Percentiles rank a stretch among this genome's conserved stretches.
phyloP scores from a whole-genome alignment of 192 early-diverging fungal species.

The Entomortierella chlamydospora region DNA sequence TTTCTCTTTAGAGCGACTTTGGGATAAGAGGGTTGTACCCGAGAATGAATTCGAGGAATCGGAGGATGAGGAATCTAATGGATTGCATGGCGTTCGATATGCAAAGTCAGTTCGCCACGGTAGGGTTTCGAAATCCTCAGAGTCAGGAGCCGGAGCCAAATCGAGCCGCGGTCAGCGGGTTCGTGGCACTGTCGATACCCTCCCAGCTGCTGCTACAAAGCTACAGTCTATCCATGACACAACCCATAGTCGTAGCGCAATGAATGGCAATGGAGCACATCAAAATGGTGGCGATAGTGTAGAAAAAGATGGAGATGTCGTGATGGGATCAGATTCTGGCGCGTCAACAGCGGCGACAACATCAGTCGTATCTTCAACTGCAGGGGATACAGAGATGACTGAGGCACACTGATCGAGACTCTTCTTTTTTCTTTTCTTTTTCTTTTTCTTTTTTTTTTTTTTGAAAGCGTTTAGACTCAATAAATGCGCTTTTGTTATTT shows the following conservation, averaged over 20 bases:
- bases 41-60: conserved; percentile 81
- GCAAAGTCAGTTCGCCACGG: conserved; percentile 29
- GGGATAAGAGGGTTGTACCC: conserved; percentile 74
- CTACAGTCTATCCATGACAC: conserved; percentile 1
- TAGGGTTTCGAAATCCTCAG: conserved; percentile 27
- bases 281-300: background rate
- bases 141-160: background rate
- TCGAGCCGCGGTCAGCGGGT: background rate
- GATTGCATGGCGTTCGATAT: conserved; percentile 34
- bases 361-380: background rate
- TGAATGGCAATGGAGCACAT: background rate
- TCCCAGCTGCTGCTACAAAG: conserved; percentile 45
- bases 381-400: conserved; percentile 35
- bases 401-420: conserved; percentile 25
- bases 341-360: background rate
- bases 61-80: conserved; percentile 65
- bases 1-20: conserved; percentile 61
- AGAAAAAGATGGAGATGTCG: conserved; percentile 38
- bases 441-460: background rate
- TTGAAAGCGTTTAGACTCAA: background rate
- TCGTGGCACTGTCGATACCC: conserved; percentile 31
- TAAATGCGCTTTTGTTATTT: background rate
- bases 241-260: background rate
- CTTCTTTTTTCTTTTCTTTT: background rate
- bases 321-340: conserved; percentile 19